Evolutionary conservation across 306 rosid genomes (phyloP).

Genomic region (Rosa rugosa): DNA sequence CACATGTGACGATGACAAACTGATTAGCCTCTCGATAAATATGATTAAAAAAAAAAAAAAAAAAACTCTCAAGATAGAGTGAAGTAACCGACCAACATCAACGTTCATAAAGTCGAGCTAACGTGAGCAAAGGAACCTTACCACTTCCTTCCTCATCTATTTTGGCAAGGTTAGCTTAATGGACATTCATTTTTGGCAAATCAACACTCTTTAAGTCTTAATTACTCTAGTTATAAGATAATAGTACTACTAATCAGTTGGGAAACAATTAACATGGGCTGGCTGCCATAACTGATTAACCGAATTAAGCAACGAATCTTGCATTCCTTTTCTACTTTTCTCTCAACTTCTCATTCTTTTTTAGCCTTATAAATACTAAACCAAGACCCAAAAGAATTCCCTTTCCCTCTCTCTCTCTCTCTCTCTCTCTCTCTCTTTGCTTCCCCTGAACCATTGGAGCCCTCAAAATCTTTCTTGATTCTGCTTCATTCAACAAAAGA

Average conservation of each 20-base stretch:
- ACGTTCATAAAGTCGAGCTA: background rate
- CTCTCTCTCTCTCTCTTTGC: constrained; percentile 19
- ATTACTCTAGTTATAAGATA: background rate
- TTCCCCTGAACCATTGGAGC: constrained; percentile 28
- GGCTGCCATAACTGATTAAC: constrained; percentile 58
- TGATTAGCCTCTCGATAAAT: background rate
- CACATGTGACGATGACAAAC: background rate
- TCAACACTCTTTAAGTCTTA: background rate
- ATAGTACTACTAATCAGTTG: background rate
- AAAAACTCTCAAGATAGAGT: background rate
- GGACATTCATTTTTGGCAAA: background rate
- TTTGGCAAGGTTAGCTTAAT: background rate
- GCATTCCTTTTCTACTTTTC: constrained; percentile 24
- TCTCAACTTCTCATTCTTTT: constrained; percentile 31
- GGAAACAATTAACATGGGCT: constrained; percentile 35
- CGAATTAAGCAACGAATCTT: constrained; percentile 79
- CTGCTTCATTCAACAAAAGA: constrained; percentile 37
- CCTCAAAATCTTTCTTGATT: constrained; percentile 40
- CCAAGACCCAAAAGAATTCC: constrained; percentile 31
- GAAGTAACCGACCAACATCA: background rate
- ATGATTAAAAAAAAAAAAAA: background rate
- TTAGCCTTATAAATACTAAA: constrained; percentile 24
- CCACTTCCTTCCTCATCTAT: background rate
- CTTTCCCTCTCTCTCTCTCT: constrained; percentile 22
- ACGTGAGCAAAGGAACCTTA: background rate